phyloP scores from a whole-genome alignment of 2,329 filamentous ascomycete genomes.

The Didymella glomerata region DNA sequence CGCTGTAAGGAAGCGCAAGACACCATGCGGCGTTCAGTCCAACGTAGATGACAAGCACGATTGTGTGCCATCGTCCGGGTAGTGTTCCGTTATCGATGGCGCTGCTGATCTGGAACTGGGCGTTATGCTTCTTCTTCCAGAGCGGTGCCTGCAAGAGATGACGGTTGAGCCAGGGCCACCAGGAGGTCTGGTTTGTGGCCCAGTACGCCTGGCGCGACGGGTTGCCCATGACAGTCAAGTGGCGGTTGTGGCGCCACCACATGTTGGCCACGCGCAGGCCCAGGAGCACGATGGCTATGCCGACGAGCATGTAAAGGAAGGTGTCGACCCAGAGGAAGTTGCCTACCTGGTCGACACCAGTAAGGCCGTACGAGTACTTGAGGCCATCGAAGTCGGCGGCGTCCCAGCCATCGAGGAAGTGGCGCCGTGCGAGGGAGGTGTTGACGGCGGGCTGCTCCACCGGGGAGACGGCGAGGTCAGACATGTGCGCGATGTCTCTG shows the following conservation, averaged over 20 bases:
- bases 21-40: conserved; percentile 80
- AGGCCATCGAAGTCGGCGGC: conserved; percentile 42
- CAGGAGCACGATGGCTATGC: conserved; percentile 50
- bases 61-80: conserved; percentile 78
- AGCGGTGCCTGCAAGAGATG: conserved; percentile 76
- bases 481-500: conserved; percentile 34
- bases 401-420: conserved; percentile 44
- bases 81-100: conserved; percentile 78
- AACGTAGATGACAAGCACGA: conserved; percentile 74
- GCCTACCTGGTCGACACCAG: conserved; percentile 57
- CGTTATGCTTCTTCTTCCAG: conserved; percentile 77
- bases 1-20: conserved; percentile 68
- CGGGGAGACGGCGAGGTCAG: conserved; percentile 24
- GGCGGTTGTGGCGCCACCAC: conserved; percentile 56
- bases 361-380: conserved; percentile 55
- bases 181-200: conserved; percentile 54
- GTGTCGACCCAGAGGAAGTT: conserved; percentile 59
- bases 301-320: conserved; percentile 51
- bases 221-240: conserved; percentile 56
- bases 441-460: conserved; percentile 18
- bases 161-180: conserved; percentile 68
- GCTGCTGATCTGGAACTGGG: conserved; percentile 72
- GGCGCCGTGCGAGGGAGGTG: conserved; percentile 31
- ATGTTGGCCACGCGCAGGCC: conserved; percentile 54
- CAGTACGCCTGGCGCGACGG: conserved; percentile 55